Evolutionary conservation across 176 grass and related monocot species (phyloP).

Genomic region (Aegilops umbellulata): DNA sequence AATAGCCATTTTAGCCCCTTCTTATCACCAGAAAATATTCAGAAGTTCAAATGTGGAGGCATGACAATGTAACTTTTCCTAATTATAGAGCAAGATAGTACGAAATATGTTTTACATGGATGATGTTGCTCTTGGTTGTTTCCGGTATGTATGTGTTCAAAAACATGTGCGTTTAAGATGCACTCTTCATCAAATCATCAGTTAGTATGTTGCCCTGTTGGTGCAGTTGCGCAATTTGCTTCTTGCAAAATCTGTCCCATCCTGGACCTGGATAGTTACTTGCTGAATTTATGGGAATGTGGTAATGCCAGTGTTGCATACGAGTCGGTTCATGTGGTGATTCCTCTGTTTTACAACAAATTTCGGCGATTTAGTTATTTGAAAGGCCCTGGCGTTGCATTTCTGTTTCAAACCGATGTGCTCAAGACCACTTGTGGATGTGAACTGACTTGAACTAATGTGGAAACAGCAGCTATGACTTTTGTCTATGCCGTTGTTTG

Average conservation of each 20-base stretch:
- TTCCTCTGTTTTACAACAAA: neutral
- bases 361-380: neutral
- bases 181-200: constrained; percentile 1
- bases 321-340: neutral
- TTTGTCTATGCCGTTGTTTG: neutral
- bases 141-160: neutral
- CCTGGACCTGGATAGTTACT: neutral
- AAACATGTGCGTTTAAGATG: constrained; percentile 13
- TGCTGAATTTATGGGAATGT: neutral
- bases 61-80: neutral
- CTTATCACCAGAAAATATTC: neutral
- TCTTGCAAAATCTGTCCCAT: neutral
- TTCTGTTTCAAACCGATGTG: neutral
- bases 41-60: constrained; percentile 11
- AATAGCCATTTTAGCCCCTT: neutral
- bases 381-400: neutral
- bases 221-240: neutral
- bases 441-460: neutral
- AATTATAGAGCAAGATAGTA: constrained; percentile 16
- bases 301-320: neutral
- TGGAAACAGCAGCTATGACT: neutral
- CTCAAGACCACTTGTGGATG: neutral
- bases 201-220: neutral
- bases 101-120: constrained; percentile 3
- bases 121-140: neutral